Evolutionary conservation across 139 green algal genomes (phyloP).

Genomic region (Choricystis sp.): DNA sequence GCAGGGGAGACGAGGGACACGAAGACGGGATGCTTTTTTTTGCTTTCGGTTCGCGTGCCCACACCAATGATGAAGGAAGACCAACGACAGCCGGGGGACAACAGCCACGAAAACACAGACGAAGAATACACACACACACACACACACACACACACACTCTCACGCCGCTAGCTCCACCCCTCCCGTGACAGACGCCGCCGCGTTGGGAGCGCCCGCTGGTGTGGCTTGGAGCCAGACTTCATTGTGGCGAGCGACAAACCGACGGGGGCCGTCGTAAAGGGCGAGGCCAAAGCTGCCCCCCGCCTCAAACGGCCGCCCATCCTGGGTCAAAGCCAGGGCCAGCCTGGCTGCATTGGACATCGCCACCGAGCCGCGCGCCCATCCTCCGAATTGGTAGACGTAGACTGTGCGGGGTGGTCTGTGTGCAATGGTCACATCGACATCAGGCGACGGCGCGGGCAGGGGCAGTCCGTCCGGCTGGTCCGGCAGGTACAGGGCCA

Average conservation of each 20-base stretch:
- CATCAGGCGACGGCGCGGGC: background rate
- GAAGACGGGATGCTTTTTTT: no score
- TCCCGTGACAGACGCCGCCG: no score
- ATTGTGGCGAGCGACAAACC: conserved; percentile 11
- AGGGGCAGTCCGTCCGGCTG: background rate
- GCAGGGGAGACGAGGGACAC: no score
- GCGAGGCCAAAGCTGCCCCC: conserved; percentile 7
- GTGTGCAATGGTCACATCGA: background rate
- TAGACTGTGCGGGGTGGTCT: background rate
- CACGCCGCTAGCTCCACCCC: no score
- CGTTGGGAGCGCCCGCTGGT: no score
- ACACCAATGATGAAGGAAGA: no score
- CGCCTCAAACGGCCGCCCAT: background rate
- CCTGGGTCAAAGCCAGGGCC: background rate
- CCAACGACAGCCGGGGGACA: no score
- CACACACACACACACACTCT: no score
- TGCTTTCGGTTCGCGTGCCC: no score
- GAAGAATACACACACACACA: no score
- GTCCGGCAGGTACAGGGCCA: background rate
- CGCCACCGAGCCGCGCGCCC: background rate
- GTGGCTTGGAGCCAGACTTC: conserved; percentile 10
- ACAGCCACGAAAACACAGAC: no score
- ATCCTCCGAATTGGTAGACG: background rate
- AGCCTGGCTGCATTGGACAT: background rate
- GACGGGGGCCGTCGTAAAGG: conserved; percentile 9